Evolutionary conservation across 2,329 filamentous ascomycete genomes (phyloP).

Genomic region (Colletotrichum coccodes): DNA sequence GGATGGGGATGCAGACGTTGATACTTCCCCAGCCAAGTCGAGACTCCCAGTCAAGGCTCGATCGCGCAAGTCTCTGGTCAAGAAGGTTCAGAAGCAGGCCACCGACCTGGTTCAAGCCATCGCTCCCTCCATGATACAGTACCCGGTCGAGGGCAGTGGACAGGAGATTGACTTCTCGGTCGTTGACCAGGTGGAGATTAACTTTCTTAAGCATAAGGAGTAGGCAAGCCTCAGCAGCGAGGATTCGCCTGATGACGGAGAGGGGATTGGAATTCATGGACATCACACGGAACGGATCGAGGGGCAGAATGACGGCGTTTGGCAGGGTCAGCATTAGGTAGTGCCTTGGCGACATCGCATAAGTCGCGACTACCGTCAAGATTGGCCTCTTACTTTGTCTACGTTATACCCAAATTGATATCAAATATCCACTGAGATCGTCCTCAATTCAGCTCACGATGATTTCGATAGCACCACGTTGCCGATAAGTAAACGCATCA

Average conservation of each 20-base stretch:
- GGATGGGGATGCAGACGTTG: background rate
- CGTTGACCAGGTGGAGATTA: slow-evolving; percentile 3
- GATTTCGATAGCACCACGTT: too few relatives aligned
- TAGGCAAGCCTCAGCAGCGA: background rate
- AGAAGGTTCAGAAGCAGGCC: background rate
- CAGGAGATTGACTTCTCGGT: background rate
- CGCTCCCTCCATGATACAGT: background rate
- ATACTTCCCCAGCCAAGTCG: background rate
- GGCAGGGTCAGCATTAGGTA: background rate
- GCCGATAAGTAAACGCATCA: background rate
- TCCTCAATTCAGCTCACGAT: too few relatives aligned
- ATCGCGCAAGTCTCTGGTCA: slow-evolving; percentile 7
- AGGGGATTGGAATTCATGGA: background rate
- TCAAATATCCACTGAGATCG: background rate
- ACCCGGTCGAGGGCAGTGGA: background rate
- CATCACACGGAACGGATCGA: background rate
- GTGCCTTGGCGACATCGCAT: background rate
- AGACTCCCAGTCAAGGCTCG: background rate
- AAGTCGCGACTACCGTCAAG: background rate
- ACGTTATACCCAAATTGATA: slow-evolving; percentile 24
- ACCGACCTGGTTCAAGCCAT: background rate
- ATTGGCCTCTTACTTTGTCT: background rate
- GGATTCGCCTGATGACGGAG: background rate
- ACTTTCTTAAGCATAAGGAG: background rate
- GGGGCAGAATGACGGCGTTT: slow-evolving; percentile 20